A percentile compares a stretch with the other conserved stretches of the same genome.
Evolutionary conservation across 345 rosid species (phyloP).

Genomic region (Salix udensis): DNA sequence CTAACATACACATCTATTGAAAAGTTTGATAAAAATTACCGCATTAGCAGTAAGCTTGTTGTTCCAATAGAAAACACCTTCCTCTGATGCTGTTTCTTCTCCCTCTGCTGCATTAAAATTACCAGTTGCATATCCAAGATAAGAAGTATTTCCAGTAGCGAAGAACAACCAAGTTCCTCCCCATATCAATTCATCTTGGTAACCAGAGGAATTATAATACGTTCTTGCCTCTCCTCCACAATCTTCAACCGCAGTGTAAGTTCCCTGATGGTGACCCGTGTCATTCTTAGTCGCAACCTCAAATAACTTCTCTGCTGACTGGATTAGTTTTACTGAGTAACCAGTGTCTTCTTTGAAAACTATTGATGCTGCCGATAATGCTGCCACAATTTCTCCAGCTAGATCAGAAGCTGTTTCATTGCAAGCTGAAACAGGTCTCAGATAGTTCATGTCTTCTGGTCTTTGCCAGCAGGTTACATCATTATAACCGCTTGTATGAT

Average conservation of each 20-base stretch:
- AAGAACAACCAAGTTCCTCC: slow-evolving; percentile 61
- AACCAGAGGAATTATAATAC: slow-evolving; percentile 48
- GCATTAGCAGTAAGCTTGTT: slow-evolving; percentile 48
- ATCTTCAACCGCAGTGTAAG: slow-evolving; percentile 29
- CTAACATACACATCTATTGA: neutral
- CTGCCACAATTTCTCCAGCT: slow-evolving; percentile 54
- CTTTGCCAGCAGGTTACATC: slow-evolving; percentile 62
- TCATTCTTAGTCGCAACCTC: slow-evolving; percentile 26
- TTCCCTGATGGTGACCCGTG: slow-evolving; percentile 16
- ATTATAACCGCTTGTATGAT: slow-evolving; percentile 21
- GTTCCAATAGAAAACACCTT: slow-evolving; percentile 56
- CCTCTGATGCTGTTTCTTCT: slow-evolving; percentile 34
- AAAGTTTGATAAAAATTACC: slow-evolving; percentile 27
- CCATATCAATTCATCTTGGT: slow-evolving; percentile 52
- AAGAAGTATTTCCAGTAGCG: slow-evolving; percentile 49
- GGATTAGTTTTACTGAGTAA: slow-evolving; percentile 29
- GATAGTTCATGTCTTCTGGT: slow-evolving; percentile 57
- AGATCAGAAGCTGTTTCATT: slow-evolving; percentile 43
- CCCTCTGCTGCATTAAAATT: slow-evolving; percentile 35
- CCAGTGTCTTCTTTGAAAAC: slow-evolving; percentile 43
- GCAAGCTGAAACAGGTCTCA: slow-evolving; percentile 45
- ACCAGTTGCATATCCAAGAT: slow-evolving; percentile 39
- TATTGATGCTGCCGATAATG: slow-evolving; percentile 54
- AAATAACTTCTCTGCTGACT: slow-evolving; percentile 37
- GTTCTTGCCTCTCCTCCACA: slow-evolving; percentile 49